Conservation (phyloP, 305 asterid genomes). For the Fraxinus sp. region DNA sequence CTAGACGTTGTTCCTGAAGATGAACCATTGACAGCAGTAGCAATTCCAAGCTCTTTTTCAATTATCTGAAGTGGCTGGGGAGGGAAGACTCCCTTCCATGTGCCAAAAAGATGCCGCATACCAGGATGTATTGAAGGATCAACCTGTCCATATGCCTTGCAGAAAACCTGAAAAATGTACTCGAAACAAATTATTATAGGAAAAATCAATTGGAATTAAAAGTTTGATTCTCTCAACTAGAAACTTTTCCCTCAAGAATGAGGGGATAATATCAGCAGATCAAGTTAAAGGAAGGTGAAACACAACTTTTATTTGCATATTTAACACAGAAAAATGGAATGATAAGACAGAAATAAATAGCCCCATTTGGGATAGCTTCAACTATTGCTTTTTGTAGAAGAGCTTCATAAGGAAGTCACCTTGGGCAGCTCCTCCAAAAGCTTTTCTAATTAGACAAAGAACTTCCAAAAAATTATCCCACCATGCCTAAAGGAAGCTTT, state of each 20-base stretch:
- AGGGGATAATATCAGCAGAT: neutral
- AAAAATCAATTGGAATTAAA: neutral
- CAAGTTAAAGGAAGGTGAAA: neutral
- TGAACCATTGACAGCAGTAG: constrained; percentile 59
- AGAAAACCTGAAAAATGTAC: constrained; percentile 66
- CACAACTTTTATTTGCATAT: constrained; percentile 4
- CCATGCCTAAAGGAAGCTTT: neutral
- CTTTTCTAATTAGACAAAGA: neutral
- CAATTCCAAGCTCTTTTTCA: constrained; percentile 87
- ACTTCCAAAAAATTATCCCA: neutral
- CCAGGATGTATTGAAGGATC: constrained; percentile 72
- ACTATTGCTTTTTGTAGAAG: neutral
- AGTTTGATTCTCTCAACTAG: constrained; percentile 3
- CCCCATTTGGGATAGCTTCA: neutral
- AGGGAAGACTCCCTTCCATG: constrained; percentile 95
- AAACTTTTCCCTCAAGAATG: neutral
- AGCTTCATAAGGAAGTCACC: neutral
- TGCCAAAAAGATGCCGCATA: constrained; percentile 95
- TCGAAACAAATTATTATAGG: constrained; percentile 17
- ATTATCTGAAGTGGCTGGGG: constrained; percentile 72
- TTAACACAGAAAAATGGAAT: neutral
- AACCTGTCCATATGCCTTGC: constrained; percentile 86
- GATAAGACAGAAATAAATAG: neutral
- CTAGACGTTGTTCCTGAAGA: constrained; percentile 53
- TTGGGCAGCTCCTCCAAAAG: neutral